Conservation (phyloP, 1,139 yeast species). For the Tardiomyces digboiensis region DNA sequence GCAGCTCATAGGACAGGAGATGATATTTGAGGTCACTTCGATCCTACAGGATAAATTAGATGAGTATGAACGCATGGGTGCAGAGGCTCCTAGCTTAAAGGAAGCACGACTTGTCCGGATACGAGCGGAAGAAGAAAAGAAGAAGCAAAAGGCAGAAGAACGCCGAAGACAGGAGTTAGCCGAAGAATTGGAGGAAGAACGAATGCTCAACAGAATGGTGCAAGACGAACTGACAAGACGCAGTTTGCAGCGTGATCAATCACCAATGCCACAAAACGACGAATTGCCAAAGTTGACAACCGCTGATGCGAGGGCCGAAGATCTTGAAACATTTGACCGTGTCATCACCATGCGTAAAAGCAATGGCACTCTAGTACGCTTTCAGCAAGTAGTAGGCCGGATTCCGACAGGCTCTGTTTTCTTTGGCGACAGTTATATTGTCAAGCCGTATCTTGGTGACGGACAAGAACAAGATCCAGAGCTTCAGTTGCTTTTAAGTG, state of each 20-base stretch:
- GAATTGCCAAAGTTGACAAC: background rate
- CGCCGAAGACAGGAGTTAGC: constrained; percentile 31
- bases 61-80: constrained; percentile 47
- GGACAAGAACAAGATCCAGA: constrained; percentile 31
- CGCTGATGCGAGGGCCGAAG: constrained; percentile 10
- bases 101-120: constrained; percentile 71
- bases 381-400: constrained; percentile 65
- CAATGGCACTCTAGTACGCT: constrained; percentile 42
- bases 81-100: constrained; percentile 59
- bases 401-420: constrained; percentile 41
- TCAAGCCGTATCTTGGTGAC: constrained; percentile 54
- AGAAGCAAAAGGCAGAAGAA: constrained; percentile 38
- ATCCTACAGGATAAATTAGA: constrained; percentile 65
- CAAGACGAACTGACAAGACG: constrained; percentile 34
- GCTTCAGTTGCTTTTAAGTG: constrained; percentile 54
- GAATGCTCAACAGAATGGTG: constrained; percentile 37
- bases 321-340: constrained; percentile 64
- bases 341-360: constrained; percentile 38
- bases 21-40: constrained; percentile 67
- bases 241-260: constrained; percentile 11
- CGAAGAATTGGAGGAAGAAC: constrained; percentile 45
- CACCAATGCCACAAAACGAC: background rate
- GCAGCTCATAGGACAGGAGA: constrained; percentile 65
- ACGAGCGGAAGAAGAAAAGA: constrained; percentile 44
- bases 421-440: constrained; percentile 57